Conservation (phyloP, 2,329 filamentous ascomycete genomes). For the Zelopaecilomyces penicillatus region DNA sequence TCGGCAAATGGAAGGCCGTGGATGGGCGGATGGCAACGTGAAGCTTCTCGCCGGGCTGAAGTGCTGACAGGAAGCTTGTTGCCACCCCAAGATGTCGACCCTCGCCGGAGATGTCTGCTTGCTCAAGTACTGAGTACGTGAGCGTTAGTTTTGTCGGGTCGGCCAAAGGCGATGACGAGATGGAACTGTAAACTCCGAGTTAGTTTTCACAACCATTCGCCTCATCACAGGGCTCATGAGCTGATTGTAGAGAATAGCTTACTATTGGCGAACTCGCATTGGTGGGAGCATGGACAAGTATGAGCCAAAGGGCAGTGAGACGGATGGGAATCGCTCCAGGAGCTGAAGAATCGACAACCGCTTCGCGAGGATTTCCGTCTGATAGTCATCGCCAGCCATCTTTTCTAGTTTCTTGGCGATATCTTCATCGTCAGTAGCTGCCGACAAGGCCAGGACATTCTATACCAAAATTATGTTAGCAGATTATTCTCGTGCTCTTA, state of each 20-base stretch:
- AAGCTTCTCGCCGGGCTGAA: constrained; percentile 35
- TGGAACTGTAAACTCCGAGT: constrained; percentile 37
- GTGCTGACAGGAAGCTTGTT: constrained; percentile 48
- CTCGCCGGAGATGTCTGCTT: constrained; percentile 41
- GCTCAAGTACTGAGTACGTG: constrained; percentile 59
- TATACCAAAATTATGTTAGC: constrained; percentile 11
- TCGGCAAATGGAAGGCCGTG: constrained; percentile 40
- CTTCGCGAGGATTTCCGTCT: constrained; percentile 42
- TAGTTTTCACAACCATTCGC: neutral
- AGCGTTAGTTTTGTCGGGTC: constrained; percentile 51
- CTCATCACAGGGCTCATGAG: neutral
- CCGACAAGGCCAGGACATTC: constrained; percentile 35
- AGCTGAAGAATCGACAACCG: constrained; percentile 60
- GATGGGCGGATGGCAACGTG: constrained; percentile 42
- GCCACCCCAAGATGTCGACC: constrained; percentile 51
- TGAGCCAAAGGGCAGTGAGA: constrained; percentile 53
- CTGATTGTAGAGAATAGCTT: constrained; percentile 8
- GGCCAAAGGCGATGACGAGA: constrained; percentile 63
- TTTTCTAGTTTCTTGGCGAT: constrained; percentile 34
- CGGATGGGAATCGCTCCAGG: constrained; percentile 52
- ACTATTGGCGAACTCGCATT: constrained; percentile 70
- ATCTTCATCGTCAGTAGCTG: constrained; percentile 38
- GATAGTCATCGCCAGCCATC: constrained; percentile 40
- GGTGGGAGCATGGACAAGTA: constrained; percentile 68
- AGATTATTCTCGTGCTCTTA: neutral